Percentiles rank a stretch among this genome's conserved stretches.
Evolutionary conservation across 2,329 filamentous ascomycete genomes (phyloP).

Genomic region (Colletotrichum orchidophilum): DNA sequence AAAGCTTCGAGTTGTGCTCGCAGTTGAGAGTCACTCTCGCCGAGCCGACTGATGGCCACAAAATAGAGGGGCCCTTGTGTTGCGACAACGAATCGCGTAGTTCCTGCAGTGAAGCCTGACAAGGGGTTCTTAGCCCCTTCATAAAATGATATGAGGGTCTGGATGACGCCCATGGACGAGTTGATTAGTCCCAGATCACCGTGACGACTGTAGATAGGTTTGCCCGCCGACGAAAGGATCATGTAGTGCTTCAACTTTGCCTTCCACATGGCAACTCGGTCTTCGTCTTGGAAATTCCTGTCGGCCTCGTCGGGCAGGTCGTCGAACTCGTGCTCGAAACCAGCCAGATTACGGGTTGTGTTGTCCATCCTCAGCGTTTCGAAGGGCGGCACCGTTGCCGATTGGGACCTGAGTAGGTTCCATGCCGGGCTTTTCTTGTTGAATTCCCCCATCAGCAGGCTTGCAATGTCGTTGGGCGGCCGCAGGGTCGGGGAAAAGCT

Average conservation of each 20-base stretch:
- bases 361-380: constrained; percentile 57
- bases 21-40: constrained; percentile 92
- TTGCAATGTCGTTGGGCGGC: constrained; percentile 78
- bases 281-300: constrained; percentile 58
- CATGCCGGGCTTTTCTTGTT: constrained; percentile 74
- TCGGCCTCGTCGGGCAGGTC: constrained; percentile 67
- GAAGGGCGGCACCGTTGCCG: constrained; percentile 68
- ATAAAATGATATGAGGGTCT: constrained; percentile 98
- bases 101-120: constrained; percentile 85
- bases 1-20: constrained; percentile 89
- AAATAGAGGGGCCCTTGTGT: constrained; percentile 91
- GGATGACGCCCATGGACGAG: constrained; percentile 92
- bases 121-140: constrained; percentile 82
- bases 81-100: constrained; percentile 84
- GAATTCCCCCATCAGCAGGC: constrained; percentile 78
- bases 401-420: constrained; percentile 71
- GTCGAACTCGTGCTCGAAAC: constrained; percentile 83
- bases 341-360: constrained; percentile 64
- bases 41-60: constrained; percentile 89
- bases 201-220: constrained; percentile 96
- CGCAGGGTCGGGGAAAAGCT: constrained; percentile 73
- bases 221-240: constrained; percentile 94
- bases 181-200: constrained; percentile 91
- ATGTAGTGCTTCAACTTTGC: constrained; percentile 96
- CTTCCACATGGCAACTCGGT: constrained; percentile 80